Evolutionary conservation across 2,329 filamentous ascomycete species (phyloP).

Genomic region (Fusarium irregulare): DNA sequence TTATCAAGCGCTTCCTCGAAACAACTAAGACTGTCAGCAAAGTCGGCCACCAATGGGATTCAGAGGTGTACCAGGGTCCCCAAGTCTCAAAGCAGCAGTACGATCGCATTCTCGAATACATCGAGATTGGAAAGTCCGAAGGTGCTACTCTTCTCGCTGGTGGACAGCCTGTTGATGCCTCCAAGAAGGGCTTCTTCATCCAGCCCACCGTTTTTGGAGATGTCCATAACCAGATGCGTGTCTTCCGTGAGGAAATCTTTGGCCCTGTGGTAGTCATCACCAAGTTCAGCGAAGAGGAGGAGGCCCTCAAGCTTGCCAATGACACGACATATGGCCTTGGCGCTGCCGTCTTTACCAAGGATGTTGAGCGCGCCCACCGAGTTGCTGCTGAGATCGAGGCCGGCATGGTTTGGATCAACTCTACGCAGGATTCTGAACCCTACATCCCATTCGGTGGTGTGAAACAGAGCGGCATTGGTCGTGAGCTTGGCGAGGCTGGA

Average conservation of each 20-base stretch:
- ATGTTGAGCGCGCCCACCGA: slow-evolving; percentile 82
- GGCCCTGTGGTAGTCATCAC: slow-evolving; percentile 83
- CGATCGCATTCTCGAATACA: slow-evolving; percentile 73
- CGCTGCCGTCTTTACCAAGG: slow-evolving; percentile 81
- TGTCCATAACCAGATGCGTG: slow-evolving; percentile 75
- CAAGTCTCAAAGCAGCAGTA: slow-evolving; percentile 72
- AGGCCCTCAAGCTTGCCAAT: slow-evolving; percentile 79
- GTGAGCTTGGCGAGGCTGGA: slow-evolving; percentile 44
- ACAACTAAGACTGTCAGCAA: slow-evolving; percentile 66
- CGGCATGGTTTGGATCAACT: slow-evolving; percentile 68
- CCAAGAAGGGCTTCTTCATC: slow-evolving; percentile 84
- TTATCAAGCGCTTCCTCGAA: slow-evolving; percentile 79
- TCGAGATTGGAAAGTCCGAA: slow-evolving; percentile 53
- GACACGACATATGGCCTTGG: slow-evolving; percentile 81
- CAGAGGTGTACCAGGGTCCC: slow-evolving; percentile 53
- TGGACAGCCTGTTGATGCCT: slow-evolving; percentile 60
- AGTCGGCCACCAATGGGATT: slow-evolving; percentile 50
- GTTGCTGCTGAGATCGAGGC: slow-evolving; percentile 79
- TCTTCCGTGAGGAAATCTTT: slow-evolving; percentile 90
- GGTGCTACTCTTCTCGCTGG: slow-evolving; percentile 46
- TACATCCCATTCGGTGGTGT: slow-evolving; percentile 45
- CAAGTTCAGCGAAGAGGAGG: slow-evolving; percentile 84
- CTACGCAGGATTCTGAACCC: slow-evolving; percentile 44
- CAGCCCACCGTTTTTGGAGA: slow-evolving; percentile 87
- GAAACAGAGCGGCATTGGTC: slow-evolving; percentile 46